Conservation (phyloP, 257 asterid species). For the Salvia miltiorrhiza region DNA sequence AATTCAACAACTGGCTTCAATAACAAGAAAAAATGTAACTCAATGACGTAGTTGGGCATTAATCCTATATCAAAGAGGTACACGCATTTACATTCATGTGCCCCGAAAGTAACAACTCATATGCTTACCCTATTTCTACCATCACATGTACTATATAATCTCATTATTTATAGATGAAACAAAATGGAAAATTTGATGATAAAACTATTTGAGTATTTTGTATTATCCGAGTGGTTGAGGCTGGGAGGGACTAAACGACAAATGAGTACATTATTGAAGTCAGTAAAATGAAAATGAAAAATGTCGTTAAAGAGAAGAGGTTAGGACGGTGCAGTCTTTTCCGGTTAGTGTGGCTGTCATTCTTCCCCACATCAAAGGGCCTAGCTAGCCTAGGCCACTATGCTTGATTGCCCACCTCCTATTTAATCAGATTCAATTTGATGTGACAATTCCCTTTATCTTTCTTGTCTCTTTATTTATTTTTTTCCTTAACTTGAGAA, state of each 20-base stretch:
- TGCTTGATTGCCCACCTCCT: slow-evolving; percentile 9
- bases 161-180: no score
- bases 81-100: no score
- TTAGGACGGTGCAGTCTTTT: neutral
- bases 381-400: neutral
- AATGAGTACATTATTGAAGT: neutral
- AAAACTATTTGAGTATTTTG: no score
- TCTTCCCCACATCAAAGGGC: neutral
- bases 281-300: neutral
- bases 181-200: no score
- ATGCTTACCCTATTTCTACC: no score
- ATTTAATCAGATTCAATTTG: neutral
- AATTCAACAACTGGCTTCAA: no score
- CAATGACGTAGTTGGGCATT: neutral
- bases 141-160: no score
- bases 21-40: neutral
- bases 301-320: neutral
- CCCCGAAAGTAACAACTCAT: no score
- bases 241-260: neutral
- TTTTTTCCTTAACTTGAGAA: neutral
- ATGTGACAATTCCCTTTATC: slow-evolving; percentile 25
- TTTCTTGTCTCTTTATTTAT: neutral
- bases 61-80: neutral
- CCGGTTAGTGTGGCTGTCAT: slow-evolving; percentile 10
- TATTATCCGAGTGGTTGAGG: neutral